These are phyloP conservation scores for Boletus barrowsii DNA, from an alignment of 768 basidiomycete species.

Conservation along the genomic window DNA sequence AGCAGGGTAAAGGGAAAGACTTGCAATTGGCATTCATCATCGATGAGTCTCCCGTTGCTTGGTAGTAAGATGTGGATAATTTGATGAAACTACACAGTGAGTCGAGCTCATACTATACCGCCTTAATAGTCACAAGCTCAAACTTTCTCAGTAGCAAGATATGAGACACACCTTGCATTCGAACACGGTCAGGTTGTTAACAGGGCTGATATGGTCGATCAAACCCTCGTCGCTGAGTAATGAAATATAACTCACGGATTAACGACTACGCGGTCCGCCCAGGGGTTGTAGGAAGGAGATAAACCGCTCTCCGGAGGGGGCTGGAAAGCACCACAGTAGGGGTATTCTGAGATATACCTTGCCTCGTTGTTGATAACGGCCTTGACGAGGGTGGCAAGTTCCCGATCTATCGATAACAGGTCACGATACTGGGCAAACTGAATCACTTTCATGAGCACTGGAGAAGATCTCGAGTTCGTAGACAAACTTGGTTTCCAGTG, in stretches of 20 bases:
- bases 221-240: neutral
- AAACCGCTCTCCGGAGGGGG: conserved; percentile 75
- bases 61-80: conserved; percentile 68
- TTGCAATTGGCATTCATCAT: conserved; percentile 70
- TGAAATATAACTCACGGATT: conserved; percentile 56
- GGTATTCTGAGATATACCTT: conserved; percentile 66
- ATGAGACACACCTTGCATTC: conserved; percentile 66
- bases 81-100: conserved; percentile 79
- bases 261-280: conserved; percentile 65
- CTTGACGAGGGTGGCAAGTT: conserved; percentile 64
- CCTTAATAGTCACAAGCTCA: neutral
- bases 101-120: conserved; percentile 68
- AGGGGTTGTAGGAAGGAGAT: conserved; percentile 60
- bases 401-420: conserved; percentile 53
- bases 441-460: conserved; percentile 1
- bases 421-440: conserved; percentile 71
- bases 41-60: conserved; percentile 66
- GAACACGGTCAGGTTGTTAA: conserved; percentile 68
- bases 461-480: neutral
- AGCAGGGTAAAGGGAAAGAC: conserved; percentile 18
- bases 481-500: conserved; percentile 68
- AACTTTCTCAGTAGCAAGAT: neutral
- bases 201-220: conserved; percentile 42
- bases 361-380: conserved; percentile 84
- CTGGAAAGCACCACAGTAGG: conserved; percentile 81